Percentiles rank a stretch among this genome's conserved stretches.
Conservation (phyloP, 352 stramenopile genomes). For the Elongisporangium prolatum region DNA sequence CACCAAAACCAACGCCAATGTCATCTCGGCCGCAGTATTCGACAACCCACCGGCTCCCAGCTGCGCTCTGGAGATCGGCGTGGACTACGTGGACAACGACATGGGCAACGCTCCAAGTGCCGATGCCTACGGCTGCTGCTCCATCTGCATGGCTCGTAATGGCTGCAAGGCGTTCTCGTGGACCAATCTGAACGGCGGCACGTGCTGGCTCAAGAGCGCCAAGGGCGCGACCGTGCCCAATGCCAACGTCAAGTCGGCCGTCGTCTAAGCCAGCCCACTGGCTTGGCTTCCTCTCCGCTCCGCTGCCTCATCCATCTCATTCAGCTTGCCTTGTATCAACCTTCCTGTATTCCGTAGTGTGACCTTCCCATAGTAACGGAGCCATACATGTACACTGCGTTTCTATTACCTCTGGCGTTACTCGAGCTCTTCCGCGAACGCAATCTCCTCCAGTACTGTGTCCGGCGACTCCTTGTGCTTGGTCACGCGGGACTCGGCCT, state of each 20-base stretch:
- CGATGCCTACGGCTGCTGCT: slow-evolving; percentile 20
- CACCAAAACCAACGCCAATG: slow-evolving; percentile 6
- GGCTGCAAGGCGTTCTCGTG: slow-evolving; percentile 46
- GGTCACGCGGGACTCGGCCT: slow-evolving; percentile 20
- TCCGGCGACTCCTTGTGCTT: slow-evolving; percentile 20
- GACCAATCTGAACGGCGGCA: slow-evolving; percentile 34
- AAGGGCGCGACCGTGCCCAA: slow-evolving; percentile 14
- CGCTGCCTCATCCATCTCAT: neutral
- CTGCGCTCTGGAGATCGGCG: slow-evolving; percentile 20
- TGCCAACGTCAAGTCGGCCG: slow-evolving; percentile 10
- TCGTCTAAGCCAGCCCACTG: slow-evolving; percentile 8
- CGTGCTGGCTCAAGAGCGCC: slow-evolving; percentile 58
- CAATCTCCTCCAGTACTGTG: slow-evolving; percentile 39
- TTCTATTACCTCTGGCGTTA: neutral
- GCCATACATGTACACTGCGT: neutral
- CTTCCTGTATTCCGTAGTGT: neutral
- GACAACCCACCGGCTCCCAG: slow-evolving; percentile 13
- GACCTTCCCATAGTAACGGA: neutral
- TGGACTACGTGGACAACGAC: slow-evolving; percentile 19
- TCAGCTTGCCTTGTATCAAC: neutral
- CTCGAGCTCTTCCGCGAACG: slow-evolving; percentile 36
- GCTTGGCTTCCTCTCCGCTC: neutral
- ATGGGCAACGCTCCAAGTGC: slow-evolving; percentile 12
- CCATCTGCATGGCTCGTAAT: slow-evolving; percentile 16
- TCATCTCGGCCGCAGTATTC: slow-evolving; percentile 15